A percentile compares a stretch with the other conserved stretches of the same genome.
phyloP scores from a whole-genome alignment of 2,329 filamentous ascomycete species.

The Hysterium pulicare region DNA sequence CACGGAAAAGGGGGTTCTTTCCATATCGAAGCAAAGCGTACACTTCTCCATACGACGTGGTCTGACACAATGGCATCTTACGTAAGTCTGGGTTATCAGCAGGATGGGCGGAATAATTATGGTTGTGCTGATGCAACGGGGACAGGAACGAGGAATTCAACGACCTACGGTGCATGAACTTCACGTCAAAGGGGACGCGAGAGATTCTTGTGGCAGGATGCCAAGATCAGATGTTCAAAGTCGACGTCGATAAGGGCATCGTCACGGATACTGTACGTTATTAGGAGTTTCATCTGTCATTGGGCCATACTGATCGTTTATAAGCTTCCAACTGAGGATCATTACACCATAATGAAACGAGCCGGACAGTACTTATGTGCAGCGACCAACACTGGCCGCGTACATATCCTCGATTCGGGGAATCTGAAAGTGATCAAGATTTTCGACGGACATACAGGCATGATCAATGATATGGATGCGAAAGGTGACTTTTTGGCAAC shows the following conservation, averaged over 20 bases:
- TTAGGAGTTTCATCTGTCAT: conserved; percentile 11
- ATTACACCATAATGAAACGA: conserved; percentile 90
- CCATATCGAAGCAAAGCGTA: conserved; percentile 76
- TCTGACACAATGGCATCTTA: conserved; percentile 82
- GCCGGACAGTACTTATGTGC: conserved; percentile 84
- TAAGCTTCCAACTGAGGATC: conserved; percentile 66
- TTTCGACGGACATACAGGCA: conserved; percentile 86
- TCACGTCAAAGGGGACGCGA: conserved; percentile 77
- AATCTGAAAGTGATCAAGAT: conserved; percentile 76
- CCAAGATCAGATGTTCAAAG: conserved; percentile 79
- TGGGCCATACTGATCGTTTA: conserved; percentile 29
- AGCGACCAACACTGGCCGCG: conserved; percentile 74
- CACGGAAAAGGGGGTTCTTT: conserved; percentile 85
- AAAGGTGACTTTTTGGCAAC: conserved; percentile 93
- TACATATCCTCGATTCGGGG: conserved; percentile 80
- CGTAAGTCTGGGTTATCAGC: conserved; percentile 47
- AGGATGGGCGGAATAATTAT: too few species aligned
- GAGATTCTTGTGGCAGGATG: conserved; percentile 85
- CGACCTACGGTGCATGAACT: conserved; percentile 91
- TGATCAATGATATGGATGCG: conserved; percentile 95
- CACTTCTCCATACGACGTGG: conserved; percentile 87
- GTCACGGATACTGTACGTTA: conserved; percentile 39
- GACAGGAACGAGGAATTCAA: conserved; percentile 70
- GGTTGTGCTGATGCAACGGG: conserved; percentile 16
- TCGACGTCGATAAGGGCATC: conserved; percentile 58